Evolutionary conservation across 2,329 filamentous ascomycete species (phyloP).

Genomic region (Calonectria hawksworthii): DNA sequence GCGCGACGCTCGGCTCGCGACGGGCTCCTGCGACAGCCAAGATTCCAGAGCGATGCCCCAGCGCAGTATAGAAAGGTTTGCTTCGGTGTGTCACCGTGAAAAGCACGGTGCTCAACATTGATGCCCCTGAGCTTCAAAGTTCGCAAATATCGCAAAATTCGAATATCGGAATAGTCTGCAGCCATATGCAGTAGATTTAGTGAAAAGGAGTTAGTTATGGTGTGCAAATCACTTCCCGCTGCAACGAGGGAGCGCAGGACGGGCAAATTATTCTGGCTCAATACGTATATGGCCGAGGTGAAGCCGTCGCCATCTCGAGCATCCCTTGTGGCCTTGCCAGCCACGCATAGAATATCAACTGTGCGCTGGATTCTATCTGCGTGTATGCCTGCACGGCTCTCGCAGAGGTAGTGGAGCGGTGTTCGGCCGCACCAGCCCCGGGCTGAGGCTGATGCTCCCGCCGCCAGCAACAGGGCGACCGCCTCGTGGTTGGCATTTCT

Average conservation of each 20-base stretch:
- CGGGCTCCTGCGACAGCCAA: not conserved
- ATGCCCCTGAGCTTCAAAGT: not conserved
- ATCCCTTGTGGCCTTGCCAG: too few species aligned
- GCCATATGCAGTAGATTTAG: not conserved
- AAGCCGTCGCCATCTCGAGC: not conserved
- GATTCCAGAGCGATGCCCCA: not conserved
- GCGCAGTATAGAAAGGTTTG: not conserved
- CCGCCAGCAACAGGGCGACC: not conserved
- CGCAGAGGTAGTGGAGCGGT: not conserved
- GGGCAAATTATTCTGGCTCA: fast-evolving
- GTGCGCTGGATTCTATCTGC: not conserved
- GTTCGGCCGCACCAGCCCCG: not conserved
- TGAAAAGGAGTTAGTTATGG: fast-evolving
- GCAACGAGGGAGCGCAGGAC: slow-evolving; percentile 2
- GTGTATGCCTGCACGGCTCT: fast-evolving
- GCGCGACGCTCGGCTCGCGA: not conserved
- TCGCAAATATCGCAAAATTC: not conserved
- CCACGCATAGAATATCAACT: not conserved
- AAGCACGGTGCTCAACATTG: not conserved
- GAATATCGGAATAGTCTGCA: not conserved
- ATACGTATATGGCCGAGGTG: not conserved
- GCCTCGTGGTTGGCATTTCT: not conserved
- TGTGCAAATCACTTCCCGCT: not conserved
- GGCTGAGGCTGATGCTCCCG: not conserved
- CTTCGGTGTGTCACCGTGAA: not conserved